Evolutionary conservation across 257 asterid genomes (phyloP), one percentile per base, ranked within the genome.

Genomic region (Penstemon davidsonii): DNA sequence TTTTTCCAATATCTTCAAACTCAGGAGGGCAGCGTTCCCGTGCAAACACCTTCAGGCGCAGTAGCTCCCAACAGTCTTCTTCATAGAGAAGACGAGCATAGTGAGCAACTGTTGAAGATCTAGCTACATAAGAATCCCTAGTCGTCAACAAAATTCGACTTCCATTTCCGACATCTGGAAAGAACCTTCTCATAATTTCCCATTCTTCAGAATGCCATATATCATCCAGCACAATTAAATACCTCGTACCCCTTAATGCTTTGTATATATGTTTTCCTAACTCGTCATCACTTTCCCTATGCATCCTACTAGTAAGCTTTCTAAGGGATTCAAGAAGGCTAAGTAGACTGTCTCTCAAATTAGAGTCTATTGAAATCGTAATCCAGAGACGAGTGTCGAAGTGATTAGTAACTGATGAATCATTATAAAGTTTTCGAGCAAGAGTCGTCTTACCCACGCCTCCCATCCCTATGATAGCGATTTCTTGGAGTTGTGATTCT

Each of bases 71-170:
- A n/a, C n/a, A n/a, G n/a, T n/a, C n/a, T n/a, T n/a, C n/a, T n/a
- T n/a, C n/a, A n/a, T n/a, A n/a, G 33, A 25, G 33, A 1, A 25
- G 0, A 25, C 2, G 1, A 1, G 2, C 2, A 25, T 25, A 2
- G 33, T 25, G 2, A 25, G 33, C 33, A 25, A 25, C 1, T 25
- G 33, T 2, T 25, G 33, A 25, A 25, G 1, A 25, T 25, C 33
- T 25, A 25, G 33, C 1, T 25, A 25, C 1, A 25, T 25, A 0
- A 25, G 33, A 25, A 25, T 15, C 18, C 15, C 58, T 18, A 40
- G 61, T 71, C 0, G 81, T 76, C 18, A 76, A 39, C 36, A 76
- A 0, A 11, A 76, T 37, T 55, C 71, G 74, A 18, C 81, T 76
- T 44, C 76, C 46, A 0, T 64, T 33, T 0, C 6, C 1, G 6